These are phyloP conservation scores for Fusarium nematophilum DNA, from an alignment of 2,329 filamentous ascomycete genomes.

Conservation along the genomic window DNA sequence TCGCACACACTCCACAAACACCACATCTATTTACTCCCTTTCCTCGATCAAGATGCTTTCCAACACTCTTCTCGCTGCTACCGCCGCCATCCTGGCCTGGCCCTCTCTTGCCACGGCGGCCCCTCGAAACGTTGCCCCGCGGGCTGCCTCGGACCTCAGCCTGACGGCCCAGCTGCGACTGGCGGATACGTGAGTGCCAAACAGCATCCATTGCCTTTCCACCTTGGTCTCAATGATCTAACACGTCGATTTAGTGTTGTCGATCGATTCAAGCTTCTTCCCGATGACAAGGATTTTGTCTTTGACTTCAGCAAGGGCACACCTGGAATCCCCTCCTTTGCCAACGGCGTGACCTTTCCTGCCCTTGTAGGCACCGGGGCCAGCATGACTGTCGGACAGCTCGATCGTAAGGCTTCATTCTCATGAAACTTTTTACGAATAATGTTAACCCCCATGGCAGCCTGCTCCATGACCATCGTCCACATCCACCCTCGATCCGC, in stretches of 20 bases:
- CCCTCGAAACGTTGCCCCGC: slow-evolving; percentile 16
- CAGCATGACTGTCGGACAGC: slow-evolving; percentile 62
- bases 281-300: slow-evolving; percentile 58
- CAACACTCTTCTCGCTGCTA: background rate
- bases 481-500: slow-evolving; percentile 65
- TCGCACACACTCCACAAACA: background rate
- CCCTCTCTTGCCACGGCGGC: slow-evolving; percentile 47
- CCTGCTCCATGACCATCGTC: slow-evolving; percentile 67
- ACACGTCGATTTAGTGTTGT: slow-evolving; percentile 44
- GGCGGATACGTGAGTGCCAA: slow-evolving; percentile 50
- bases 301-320: slow-evolving; percentile 57
- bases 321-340: slow-evolving; percentile 52
- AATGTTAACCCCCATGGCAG: slow-evolving; percentile 30
- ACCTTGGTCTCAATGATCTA: background rate
- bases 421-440: rapidly evolving
- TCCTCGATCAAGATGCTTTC: slow-evolving; percentile 11
- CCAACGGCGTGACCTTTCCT: slow-evolving; percentile 67
- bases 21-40: background rate
- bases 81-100: slow-evolving; percentile 53
- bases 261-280: slow-evolving; percentile 58
- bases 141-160: slow-evolving; percentile 38
- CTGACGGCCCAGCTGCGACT: slow-evolving; percentile 52
- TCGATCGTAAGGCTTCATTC: slow-evolving; percentile 48
- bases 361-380: slow-evolving; percentile 63
- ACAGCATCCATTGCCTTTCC: background rate